These are phyloP conservation scores for Niebla homalea DNA, from an alignment of 495 filamentous ascomycete species.

Conservation along the genomic window DNA sequence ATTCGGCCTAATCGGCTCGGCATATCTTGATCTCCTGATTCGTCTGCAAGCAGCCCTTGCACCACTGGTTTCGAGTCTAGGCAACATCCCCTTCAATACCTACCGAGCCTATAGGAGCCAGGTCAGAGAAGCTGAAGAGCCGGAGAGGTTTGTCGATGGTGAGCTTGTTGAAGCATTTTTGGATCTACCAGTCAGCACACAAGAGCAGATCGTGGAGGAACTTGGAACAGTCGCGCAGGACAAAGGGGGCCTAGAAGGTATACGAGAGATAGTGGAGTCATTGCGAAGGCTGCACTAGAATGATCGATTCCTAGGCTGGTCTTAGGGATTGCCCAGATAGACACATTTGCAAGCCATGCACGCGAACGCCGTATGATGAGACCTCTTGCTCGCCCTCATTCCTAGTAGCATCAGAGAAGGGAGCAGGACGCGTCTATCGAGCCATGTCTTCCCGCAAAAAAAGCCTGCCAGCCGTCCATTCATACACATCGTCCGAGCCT, in stretches of 20 bases:
- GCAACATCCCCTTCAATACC: conserved; percentile 55
- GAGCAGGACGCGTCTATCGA: no score
- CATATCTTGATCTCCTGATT: conserved; percentile 67
- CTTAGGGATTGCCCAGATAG: no score
- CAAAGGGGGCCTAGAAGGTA: conserved; percentile 55
- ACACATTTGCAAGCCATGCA: no score
- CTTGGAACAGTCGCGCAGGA: conserved; percentile 57
- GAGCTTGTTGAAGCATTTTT: conserved; percentile 82
- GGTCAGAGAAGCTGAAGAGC: conserved; percentile 57
- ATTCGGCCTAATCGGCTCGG: conserved; percentile 58
- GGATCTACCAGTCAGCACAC: conserved; percentile 46
- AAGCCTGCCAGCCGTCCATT: no score
- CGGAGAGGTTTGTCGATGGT: conserved; percentile 82
- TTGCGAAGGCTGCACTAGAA: conserved; percentile 9
- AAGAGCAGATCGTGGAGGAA: conserved; percentile 47
- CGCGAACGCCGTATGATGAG: no score
- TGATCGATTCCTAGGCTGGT: no score
- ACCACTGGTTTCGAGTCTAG: conserved; percentile 49
- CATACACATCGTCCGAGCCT: neutral
- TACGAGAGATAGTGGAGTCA: conserved; percentile 42
- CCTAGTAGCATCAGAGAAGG: no score
- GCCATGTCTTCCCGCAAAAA: no score
- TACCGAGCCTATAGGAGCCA: conserved; percentile 69
- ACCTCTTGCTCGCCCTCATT: no score
- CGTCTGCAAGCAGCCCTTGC: conserved; percentile 62